phyloP scores from a whole-genome alignment of 2,329 filamentous ascomycete species.

The Arthrobotrys entomopaga region DNA sequence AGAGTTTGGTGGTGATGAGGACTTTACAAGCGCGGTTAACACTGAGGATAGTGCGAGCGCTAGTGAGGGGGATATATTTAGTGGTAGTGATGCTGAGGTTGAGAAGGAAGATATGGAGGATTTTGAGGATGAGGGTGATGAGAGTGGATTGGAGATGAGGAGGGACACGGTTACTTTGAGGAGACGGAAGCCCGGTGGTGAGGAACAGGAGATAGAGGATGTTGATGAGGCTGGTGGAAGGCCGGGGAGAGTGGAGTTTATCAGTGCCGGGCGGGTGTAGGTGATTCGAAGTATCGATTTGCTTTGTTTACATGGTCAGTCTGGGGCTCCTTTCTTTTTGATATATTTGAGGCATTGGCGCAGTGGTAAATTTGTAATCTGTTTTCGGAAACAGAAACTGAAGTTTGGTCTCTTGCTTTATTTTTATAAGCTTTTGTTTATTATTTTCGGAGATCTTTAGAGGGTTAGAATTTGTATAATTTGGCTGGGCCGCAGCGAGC shows the following conservation, averaged over 20 bases:
- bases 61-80: slow-evolving; percentile 47
- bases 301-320: slow-evolving; percentile 1
- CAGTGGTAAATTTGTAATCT: slow-evolving; percentile 27
- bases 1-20: slow-evolving; percentile 43
- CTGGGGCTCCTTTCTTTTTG: not conserved
- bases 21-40: slow-evolving; percentile 41
- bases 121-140: slow-evolving; percentile 22
- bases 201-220: slow-evolving; percentile 14
- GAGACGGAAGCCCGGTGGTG: not conserved
- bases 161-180: slow-evolving; percentile 12
- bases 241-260: slow-evolving; percentile 44
- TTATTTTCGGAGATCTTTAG: too few species aligned
- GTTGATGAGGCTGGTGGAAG: slow-evolving; percentile 24
- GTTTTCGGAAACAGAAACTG: slow-evolving; percentile 8
- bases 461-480: not conserved
- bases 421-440: too few species aligned
- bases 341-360: slow-evolving; percentile 8
- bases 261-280: slow-evolving; percentile 35
- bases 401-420: not conserved
- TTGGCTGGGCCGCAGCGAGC: too few species aligned
- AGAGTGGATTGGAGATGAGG: slow-evolving; percentile 39
- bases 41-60: slow-evolving; percentile 50
- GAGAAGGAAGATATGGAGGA: not conserved
- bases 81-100: slow-evolving; percentile 32
- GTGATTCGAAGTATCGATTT: not conserved